Evolutionary conservation across 2,329 filamentous ascomycete species (phyloP).

Genomic region (Trichoderma sp.): DNA sequence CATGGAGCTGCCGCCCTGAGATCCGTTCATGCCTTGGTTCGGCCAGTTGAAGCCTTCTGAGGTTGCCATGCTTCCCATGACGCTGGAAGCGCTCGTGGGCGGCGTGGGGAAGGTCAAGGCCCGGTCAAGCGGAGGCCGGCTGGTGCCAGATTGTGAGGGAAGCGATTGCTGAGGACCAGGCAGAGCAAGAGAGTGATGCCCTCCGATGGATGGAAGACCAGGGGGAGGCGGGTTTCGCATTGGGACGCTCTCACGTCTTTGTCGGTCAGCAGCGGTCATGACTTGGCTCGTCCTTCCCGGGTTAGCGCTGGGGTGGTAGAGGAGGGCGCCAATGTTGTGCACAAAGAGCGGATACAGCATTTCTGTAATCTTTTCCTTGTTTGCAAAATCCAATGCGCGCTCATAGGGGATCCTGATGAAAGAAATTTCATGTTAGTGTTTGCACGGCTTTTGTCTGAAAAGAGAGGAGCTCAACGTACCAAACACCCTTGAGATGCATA

Average conservation of each 20-base stretch:
- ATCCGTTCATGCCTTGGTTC: slow-evolving; percentile 57
- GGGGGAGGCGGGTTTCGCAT: slow-evolving; percentile 58
- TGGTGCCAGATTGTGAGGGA: slow-evolving; percentile 66
- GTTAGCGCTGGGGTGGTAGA: slow-evolving; percentile 85
- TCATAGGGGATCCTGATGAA: slow-evolving; percentile 87
- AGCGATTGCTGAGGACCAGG: slow-evolving; percentile 54
- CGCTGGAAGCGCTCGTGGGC: slow-evolving; percentile 85
- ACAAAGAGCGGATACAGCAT: slow-evolving; percentile 93
- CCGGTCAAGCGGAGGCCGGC: slow-evolving; percentile 75
- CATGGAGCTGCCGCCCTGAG: slow-evolving; percentile 66
- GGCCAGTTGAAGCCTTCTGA: slow-evolving; percentile 81
- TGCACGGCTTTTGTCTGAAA: slow-evolving; percentile 16
- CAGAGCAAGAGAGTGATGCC: slow-evolving; percentile 60
- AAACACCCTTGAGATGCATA: slow-evolving; percentile 98
- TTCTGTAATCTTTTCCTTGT: slow-evolving; percentile 99
- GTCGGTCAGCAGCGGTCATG: slow-evolving; percentile 78
- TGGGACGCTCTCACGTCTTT: slow-evolving; percentile 67
- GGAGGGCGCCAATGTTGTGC: slow-evolving; percentile 88
- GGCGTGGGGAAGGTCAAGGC: slow-evolving; percentile 93
- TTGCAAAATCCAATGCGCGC: slow-evolving; percentile 94
- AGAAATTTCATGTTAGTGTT: slow-evolving; percentile 25
- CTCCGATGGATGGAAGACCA: slow-evolving; percentile 65
- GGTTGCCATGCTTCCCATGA: slow-evolving; percentile 70
- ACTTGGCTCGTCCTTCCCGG: slow-evolving; percentile 78
- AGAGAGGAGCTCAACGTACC: slow-evolving; percentile 57